Evolutionary conservation across 1,139 yeast species (phyloP).

Genomic region (Nakaseomyces bracarensis): DNA sequence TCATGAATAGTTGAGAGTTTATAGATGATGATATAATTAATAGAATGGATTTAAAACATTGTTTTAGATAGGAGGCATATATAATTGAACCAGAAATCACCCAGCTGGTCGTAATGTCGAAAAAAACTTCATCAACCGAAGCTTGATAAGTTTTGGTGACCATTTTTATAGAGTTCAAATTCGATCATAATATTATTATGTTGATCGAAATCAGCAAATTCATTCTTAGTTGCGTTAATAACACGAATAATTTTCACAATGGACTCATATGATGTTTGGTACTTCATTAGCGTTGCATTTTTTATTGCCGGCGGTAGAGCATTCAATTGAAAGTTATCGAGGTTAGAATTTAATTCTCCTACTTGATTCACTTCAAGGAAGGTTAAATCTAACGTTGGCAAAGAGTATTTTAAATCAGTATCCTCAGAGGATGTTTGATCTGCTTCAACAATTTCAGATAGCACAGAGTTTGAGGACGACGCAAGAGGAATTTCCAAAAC

Average conservation of each 20-base stretch:
- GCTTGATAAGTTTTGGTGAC: conserved; percentile 2
- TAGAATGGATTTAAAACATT: no score
- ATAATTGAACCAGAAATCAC: no score
- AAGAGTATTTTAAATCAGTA: background rate
- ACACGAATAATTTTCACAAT: conserved; percentile 8
- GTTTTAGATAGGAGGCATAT: no score
- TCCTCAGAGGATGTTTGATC: conserved; percentile 4
- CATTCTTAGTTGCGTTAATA: conserved; percentile 14
- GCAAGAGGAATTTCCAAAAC: conserved; percentile 3
- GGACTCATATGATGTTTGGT: conserved; percentile 7
- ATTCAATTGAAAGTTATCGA: background rate
- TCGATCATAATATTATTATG: conserved; percentile 4
- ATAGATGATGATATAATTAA: no score
- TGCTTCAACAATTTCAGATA: background rate
- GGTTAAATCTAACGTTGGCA: background rate
- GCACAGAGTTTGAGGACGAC: conserved; percentile 1
- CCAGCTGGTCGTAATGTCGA: background rate
- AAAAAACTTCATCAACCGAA: background rate
- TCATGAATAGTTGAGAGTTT: no score
- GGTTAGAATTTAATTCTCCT: background rate
- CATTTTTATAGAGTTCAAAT: conserved; percentile 4
- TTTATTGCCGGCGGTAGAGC: background rate
- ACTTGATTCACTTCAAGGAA: background rate
- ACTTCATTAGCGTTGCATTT: conserved; percentile 6
- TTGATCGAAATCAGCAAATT: background rate